Base-by-base conservation (phyloP, 2,329 filamentous ascomycete genomes). In the Ceratocystiopsis minuta region DNA sequence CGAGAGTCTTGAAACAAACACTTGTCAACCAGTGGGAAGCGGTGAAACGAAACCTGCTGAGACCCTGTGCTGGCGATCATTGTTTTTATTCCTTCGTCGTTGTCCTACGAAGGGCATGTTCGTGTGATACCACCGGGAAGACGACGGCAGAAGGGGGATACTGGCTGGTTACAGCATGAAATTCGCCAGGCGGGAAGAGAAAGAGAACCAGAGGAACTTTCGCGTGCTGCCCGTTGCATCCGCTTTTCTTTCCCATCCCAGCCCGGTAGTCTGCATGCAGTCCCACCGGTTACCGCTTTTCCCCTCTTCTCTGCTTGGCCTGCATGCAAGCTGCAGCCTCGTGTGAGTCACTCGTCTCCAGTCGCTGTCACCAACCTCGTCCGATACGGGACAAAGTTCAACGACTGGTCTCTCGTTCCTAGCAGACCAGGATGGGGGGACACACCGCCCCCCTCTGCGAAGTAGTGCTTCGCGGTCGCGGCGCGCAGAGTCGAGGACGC, bases 281-380 rank as follows among this genome's bases (percentile, higher is more conserved):
- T 40, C 38, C 24, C 24, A 28, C 9, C 9, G 24, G 2, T 28
- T 28, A 28, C 24, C 24, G 24, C 24, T 28, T 28, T 28, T 28
- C 24, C 24, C 24, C 24, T 28, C 24, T 28, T 28, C 24, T 28
- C 24, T 28, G 7, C 24, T 28, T 10, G 24, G 43, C 36, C 39
- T 45, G 44, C 44, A 45, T 45, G 39, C 14, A 18, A 37, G 38
- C 36, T 39, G 38, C 39, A 45, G 46, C 24, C 7, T 33, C 49
- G 50, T 46, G 45, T 57, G 54, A 57, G 48, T 57, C 55, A 57
- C 52, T 46, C 49, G 39, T 41, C 37, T 40, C 55, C 55, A 57
- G 44, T 57, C 53, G 44, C 50, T 54, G 43, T 46, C 40, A 35
- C 41, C 40, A 20, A 39, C 45, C 46, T 36, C 45, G 43, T 46